Conservation (phyloP, 2,329 filamentous ascomycete species). For the Sphaerulina musiva region DNA sequence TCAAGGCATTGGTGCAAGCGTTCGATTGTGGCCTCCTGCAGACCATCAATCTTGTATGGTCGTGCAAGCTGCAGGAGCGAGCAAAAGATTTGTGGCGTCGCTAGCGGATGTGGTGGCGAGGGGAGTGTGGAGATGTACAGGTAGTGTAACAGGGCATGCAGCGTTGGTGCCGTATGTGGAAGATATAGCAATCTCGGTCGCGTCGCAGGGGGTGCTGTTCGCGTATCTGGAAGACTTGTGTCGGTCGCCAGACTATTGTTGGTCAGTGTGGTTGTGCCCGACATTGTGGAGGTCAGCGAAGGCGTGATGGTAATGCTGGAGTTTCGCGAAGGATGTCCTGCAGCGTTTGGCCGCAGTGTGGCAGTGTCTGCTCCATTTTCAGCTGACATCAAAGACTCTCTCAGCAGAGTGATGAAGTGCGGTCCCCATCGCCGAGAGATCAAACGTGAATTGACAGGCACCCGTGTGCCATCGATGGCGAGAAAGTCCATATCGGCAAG, state of each 20-base stretch:
- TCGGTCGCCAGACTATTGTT: slow-evolving; percentile 39
- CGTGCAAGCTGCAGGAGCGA: slow-evolving; percentile 88
- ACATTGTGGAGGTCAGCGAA: slow-evolving; percentile 45
- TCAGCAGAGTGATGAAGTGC: slow-evolving; percentile 86
- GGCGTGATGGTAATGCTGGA: slow-evolving; percentile 82
- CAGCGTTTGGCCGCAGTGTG: slow-evolving; percentile 59
- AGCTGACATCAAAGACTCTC: slow-evolving; percentile 62
- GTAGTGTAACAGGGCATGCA: slow-evolving; percentile 85
- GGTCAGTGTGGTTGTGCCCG: slow-evolving; percentile 40
- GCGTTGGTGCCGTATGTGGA: slow-evolving; percentile 81
- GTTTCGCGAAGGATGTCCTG: slow-evolving; percentile 56
- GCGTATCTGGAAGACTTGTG: slow-evolving; percentile 46
- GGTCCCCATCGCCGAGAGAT: slow-evolving; percentile 86
- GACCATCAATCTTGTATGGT: slow-evolving; percentile 85
- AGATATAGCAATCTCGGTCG: slow-evolving; percentile 84
- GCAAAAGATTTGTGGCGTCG: slow-evolving; percentile 91
- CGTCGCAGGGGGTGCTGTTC: slow-evolving; percentile 50
- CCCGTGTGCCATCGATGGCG: slow-evolving; percentile 81
- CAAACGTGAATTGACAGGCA: slow-evolving; percentile 87
- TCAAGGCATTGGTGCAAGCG: slow-evolving; percentile 83
- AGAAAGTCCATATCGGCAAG: slow-evolving; percentile 95
- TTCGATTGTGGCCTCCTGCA: slow-evolving; percentile 88
- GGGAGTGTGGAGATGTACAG: slow-evolving; percentile 90
- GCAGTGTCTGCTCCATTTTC: slow-evolving; percentile 65
- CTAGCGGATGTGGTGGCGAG: slow-evolving; percentile 65